Evolutionary conservation across 2,329 filamentous ascomycete genomes (phyloP).

Genomic region (Harringtonia lauricola): DNA sequence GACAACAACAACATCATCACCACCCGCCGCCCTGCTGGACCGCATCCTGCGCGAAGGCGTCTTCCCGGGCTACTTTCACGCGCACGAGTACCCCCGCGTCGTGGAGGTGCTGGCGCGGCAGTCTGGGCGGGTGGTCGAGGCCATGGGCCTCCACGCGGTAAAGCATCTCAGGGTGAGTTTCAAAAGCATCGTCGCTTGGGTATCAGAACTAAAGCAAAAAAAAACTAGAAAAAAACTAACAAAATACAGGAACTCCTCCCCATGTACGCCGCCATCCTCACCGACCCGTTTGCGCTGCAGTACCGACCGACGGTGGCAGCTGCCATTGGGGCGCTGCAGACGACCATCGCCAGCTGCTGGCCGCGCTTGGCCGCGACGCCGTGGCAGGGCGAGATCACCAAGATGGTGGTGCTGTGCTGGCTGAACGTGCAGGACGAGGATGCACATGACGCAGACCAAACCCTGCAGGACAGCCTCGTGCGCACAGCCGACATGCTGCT

Average conservation of each 20-base stretch:
- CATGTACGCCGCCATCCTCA: conserved; percentile 52
- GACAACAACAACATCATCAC: neutral
- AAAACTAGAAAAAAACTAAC: neutral
- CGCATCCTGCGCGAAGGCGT: conserved; percentile 44
- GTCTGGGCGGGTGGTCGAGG: conserved; percentile 35
- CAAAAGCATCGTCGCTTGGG: neutral
- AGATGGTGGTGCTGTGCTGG: conserved; percentile 53
- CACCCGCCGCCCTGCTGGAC: conserved; percentile 30
- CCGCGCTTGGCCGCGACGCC: conserved; percentile 45
- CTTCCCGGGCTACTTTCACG: conserved; percentile 43
- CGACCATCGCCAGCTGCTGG: conserved; percentile 54
- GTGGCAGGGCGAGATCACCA: conserved; percentile 54
- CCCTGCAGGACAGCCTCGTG: conserved; percentile 23
- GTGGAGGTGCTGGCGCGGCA: conserved; percentile 44
- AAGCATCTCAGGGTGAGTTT: conserved; percentile 53
- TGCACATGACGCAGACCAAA: neutral
- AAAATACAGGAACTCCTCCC: conserved; percentile 49
- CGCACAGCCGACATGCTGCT: conserved; percentile 24
- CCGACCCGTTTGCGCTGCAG: conserved; percentile 54
- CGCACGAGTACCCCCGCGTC: conserved; percentile 45
- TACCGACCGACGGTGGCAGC: conserved; percentile 41
- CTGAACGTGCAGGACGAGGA: conserved; percentile 36
- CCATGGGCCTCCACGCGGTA: conserved; percentile 49
- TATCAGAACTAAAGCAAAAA: neutral
- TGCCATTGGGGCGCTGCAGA: conserved; percentile 41